A percentile compares a stretch with the other conserved stretches of the same genome.
Evolutionary conservation across 169 alveolate species (phyloP).

Genomic region (Theileria parva): DNA sequence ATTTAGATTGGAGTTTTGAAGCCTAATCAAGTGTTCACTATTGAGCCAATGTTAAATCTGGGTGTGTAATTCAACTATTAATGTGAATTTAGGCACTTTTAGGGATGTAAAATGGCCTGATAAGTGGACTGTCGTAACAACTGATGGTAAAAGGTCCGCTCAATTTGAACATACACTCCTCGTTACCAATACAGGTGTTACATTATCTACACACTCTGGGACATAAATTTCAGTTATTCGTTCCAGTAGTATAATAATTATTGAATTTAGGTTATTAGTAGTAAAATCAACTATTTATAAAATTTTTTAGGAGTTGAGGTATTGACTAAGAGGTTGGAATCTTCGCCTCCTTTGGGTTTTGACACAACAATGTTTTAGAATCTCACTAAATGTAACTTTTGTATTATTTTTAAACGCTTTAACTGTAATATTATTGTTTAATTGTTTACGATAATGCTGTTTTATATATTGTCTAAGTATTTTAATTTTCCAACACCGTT

Average conservation of each 20-base stretch:
- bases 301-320: slow-evolving; percentile 87
- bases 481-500: neutral
- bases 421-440: slow-evolving; percentile 12
- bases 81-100: slow-evolving; percentile 82
- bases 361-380: slow-evolving; percentile 46
- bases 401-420: neutral
- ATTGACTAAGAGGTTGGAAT: slow-evolving; percentile 87
- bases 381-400: neutral
- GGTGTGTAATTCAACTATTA: slow-evolving; percentile 18
- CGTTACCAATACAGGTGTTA: slow-evolving; percentile 87
- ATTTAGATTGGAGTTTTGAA: slow-evolving; percentile 79
- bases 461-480: neutral
- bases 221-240: slow-evolving; percentile 6
- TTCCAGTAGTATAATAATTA: neutral
- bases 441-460: neutral
- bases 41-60: slow-evolving; percentile 98
- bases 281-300: neutral
- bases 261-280: neutral
- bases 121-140: slow-evolving; percentile 97
- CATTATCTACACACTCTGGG: neutral
- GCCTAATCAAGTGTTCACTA: slow-evolving; percentile 97
- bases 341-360: slow-evolving; percentile 91
- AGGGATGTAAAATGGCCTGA: slow-evolving; percentile 96
- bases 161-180: slow-evolving; percentile 98
- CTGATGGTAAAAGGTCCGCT: slow-evolving; percentile 93